These are phyloP conservation scores for Solanum gracilifrons DNA, from an alignment of 257 asterid genomes.

Conservation along the genomic window DNA sequence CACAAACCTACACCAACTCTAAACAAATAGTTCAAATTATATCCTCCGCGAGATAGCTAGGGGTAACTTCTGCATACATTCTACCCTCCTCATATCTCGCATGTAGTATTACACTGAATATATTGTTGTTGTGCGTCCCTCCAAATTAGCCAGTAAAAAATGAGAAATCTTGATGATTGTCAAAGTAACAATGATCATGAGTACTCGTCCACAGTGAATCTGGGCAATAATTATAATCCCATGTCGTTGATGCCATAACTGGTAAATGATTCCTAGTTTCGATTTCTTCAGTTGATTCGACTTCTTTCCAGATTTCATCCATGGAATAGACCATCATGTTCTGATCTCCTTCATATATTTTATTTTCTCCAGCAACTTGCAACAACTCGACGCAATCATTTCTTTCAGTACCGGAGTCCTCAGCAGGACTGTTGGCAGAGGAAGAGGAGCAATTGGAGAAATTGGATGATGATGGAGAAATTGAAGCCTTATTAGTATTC, in stretches of 20 bases:
- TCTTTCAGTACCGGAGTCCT: conserved; percentile 8
- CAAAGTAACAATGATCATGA: not conserved
- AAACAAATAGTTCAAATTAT: not conserved
- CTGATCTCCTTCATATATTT: conserved; percentile 5
- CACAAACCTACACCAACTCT: not conserved
- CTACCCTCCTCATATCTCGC: not conserved
- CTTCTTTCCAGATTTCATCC: conserved; percentile 90
- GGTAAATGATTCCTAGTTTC: conserved; percentile 10
- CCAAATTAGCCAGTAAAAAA: not conserved
- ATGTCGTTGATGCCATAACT: conserved; percentile 15
- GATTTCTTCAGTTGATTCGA: conserved; percentile 37
- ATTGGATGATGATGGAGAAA: conserved; percentile 18
- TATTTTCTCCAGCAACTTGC: conserved; percentile 5
- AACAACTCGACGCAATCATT: conserved; percentile 20
- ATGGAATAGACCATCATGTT: conserved; percentile 28
- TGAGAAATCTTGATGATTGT: not conserved
- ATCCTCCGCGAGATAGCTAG: not conserved
- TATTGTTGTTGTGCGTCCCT: not conserved
- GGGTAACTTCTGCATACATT: not conserved
- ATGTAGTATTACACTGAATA: not conserved
- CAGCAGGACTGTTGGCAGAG: conserved; percentile 9
- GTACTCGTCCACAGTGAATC: conserved; percentile 33
- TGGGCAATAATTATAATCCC: conserved; percentile 45
- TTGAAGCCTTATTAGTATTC: conserved; percentile 6
- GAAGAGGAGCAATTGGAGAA: conserved; percentile 34